Evolutionary conservation across 306 rosid species (phyloP).

Genomic region (Rosa chinensis): DNA sequence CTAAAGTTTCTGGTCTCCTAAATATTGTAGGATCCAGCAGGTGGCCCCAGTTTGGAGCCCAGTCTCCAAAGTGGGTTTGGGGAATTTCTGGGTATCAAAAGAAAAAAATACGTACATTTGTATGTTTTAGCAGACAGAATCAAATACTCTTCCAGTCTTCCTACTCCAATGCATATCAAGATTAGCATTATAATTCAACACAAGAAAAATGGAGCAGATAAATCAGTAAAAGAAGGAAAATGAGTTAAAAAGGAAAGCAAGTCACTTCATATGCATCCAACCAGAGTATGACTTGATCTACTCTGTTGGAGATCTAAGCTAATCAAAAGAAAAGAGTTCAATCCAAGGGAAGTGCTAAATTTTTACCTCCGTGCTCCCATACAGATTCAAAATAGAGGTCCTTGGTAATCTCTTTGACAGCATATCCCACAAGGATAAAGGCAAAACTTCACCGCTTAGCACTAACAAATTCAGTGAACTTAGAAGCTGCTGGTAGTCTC

Average conservation of each 20-base stretch:
- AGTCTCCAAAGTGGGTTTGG: not conserved
- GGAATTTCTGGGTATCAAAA: not conserved
- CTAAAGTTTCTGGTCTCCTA: not conserved
- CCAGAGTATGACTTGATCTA: not conserved
- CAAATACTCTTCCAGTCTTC: not conserved
- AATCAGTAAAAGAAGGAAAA: not conserved
- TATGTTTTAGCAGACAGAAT: not conserved
- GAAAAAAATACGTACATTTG: not conserved
- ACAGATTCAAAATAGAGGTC: constrained; percentile 77
- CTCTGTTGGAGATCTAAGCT: constrained; percentile 1
- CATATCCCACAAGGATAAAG: constrained; percentile 60
- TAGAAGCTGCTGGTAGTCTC: constrained; percentile 19
- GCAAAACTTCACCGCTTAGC: constrained; percentile 79
- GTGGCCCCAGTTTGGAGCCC: not conserved
- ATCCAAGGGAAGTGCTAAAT: not conserved
- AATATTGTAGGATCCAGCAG: not conserved
- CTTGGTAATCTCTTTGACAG: constrained; percentile 63
- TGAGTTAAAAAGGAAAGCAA: not conserved
- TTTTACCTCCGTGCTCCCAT: constrained; percentile 91
- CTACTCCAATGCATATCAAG: not conserved
- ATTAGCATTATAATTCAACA: not conserved
- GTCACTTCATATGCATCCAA: not conserved
- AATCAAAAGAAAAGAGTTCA: constrained; percentile 6
- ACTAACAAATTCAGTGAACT: constrained; percentile 68
- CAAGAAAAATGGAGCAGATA: not conserved